phyloP scores from a whole-genome alignment of 805 yeast species.

The Lipomyces orientalis region DNA sequence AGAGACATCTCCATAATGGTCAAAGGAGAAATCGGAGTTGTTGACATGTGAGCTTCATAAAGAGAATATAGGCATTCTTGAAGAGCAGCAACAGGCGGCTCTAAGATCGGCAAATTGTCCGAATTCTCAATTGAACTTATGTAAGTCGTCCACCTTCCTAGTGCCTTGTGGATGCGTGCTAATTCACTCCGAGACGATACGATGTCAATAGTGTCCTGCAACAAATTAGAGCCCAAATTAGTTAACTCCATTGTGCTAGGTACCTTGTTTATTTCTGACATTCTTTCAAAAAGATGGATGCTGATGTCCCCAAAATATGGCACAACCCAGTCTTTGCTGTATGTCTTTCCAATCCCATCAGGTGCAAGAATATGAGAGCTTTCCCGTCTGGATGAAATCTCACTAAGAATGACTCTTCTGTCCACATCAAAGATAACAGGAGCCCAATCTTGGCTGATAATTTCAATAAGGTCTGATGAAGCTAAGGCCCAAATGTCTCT shows the following conservation, averaged over 20 bases:
- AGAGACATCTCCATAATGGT: conserved; percentile 69
- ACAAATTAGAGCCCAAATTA: conserved; percentile 48
- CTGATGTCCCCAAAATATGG: conserved; percentile 91
- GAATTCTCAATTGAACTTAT: conserved; percentile 13
- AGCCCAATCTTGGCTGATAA: conserved; percentile 83
- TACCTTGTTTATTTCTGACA: conserved; percentile 27
- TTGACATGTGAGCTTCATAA: conserved; percentile 37
- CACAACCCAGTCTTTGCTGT: conserved; percentile 75
- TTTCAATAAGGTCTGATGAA: conserved; percentile 60
- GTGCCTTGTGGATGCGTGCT: conserved; percentile 70
- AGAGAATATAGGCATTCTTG: conserved; percentile 53
- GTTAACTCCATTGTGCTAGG: neutral
- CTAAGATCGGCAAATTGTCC: conserved; percentile 14
- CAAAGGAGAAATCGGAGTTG: conserved; percentile 54
- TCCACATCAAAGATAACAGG: conserved; percentile 90
- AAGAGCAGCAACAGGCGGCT: conserved; percentile 45
- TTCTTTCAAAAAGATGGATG: conserved; percentile 52
- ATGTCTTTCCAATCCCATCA: conserved; percentile 79
- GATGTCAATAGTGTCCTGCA: conserved; percentile 39
- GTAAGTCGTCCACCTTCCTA: conserved; percentile 72
- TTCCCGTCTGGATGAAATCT: conserved; percentile 57
- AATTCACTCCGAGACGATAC: conserved; percentile 63
- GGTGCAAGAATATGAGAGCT: conserved; percentile 82
- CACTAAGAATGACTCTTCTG: conserved; percentile 67
- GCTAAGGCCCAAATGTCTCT: conserved; percentile 76